Evolutionary conservation across 345 rosid genomes (phyloP), one percentile per base, ranked within the genome.

Genomic region (Luvunga scandens): DNA sequence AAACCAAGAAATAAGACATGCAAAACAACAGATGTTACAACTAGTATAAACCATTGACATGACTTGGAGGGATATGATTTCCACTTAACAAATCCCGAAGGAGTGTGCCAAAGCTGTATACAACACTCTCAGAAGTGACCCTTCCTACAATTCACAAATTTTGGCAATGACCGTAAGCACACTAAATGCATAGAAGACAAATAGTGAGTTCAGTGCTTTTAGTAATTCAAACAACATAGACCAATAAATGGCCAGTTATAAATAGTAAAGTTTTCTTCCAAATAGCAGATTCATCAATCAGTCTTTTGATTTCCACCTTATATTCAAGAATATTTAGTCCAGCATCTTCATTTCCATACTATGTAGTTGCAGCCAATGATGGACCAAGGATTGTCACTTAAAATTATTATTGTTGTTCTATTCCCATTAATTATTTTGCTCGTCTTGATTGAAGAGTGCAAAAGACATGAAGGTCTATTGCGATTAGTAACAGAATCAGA

Each of bases 51-150:
- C 48, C 48, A 85, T 93, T 90, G 82, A 92, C 98, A 85, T 91
- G 98, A 86, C 88, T 91, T 69, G 99, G 99, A 80, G 98, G 99
- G 81, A 94, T 94, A 81, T 92, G 99, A 79, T 94, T 96, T 82
- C 99, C 98, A 30, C 99, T 92, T 70, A 96, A 90, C 86, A 96
- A 88, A 87, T 96, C 98, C 76, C 94, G 83, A 66, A 96, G 97
- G 68, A 96, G 89, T 63, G 99, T 96, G 72, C 98, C 99, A 78
- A 91, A 96, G 91, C 99, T 94, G 86, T 91, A 96, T 25, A 92
- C 85, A 81, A 94, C 97, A 76, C 98, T 96, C 89, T 96, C 91
- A 42, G 93, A 94, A 57, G 94, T 94, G 79, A 91, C 98, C 80
- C 95, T 94, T 86, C 98, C 99, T 96, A 83, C 85, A 85, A 79